phyloP scores from a whole-genome alignment of 2,329 filamentous ascomycete genomes.

The Scedosporium apiospermum region DNA sequence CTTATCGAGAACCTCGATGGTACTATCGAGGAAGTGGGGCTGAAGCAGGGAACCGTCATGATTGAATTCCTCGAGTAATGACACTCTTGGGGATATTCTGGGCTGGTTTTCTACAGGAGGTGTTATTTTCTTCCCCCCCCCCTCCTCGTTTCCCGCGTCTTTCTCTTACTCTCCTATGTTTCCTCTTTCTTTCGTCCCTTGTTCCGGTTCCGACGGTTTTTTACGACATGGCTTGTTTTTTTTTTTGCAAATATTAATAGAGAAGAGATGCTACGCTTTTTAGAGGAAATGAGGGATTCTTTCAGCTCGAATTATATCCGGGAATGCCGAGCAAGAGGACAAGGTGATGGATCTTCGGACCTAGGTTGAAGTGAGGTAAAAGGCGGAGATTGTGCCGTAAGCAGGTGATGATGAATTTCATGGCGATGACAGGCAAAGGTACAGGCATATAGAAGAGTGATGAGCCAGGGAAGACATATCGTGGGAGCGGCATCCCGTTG shows the following conservation, averaged over 20 bases:
- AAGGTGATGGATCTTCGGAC: not conserved
- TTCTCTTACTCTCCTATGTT: not conserved
- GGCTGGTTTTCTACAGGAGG: not conserved
- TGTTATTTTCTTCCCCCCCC: not conserved
- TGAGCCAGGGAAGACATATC: not conserved
- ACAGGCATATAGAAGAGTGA: not conserved
- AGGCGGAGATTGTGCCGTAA: not conserved
- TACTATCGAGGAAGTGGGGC: conserved; percentile 68
- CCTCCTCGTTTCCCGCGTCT: not conserved
- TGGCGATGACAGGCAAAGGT: not conserved
- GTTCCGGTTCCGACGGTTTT: not conserved
- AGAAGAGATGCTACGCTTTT: not conserved
- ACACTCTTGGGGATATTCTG: not conserved
- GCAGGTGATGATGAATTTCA: not conserved
- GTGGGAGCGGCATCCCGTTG: not conserved
- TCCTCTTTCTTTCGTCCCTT: not conserved
- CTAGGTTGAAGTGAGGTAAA: not conserved
- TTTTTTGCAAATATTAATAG: not conserved
- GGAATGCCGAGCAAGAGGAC: too few species aligned
- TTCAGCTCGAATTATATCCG: too few species aligned
- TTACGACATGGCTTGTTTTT: not conserved
- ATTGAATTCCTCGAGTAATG: conserved; percentile 67
- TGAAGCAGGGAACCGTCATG: conserved; percentile 94
- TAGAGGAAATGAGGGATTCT: not conserved
- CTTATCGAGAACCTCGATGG: conserved; percentile 65